phyloP scores from a whole-genome alignment of 495 filamentous ascomycete species.

The Aspergillus indologenus region DNA sequence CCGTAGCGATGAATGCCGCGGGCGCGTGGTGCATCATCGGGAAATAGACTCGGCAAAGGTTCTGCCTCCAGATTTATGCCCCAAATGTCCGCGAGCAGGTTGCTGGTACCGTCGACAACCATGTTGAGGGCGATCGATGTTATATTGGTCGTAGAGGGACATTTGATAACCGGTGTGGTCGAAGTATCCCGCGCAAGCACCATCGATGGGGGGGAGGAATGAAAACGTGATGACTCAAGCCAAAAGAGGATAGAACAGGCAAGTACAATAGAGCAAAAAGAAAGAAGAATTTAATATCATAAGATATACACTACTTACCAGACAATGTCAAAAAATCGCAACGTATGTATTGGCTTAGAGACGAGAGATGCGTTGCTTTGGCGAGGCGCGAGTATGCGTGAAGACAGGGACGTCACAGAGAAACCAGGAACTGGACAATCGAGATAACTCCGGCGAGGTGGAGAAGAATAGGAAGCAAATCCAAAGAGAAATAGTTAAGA shows the following conservation, averaged over 20 bases:
- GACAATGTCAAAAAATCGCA: conserved; percentile 25
- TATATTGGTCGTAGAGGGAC: conserved; percentile 1
- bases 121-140: background rate
- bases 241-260: background rate
- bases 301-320: conserved; percentile 28
- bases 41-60: background rate
- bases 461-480: conserved; percentile 36
- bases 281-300: conserved; percentile 4
- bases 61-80: background rate
- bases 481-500: conserved; percentile 37
- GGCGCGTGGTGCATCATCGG: conserved; percentile 12
- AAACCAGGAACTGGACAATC: conserved; percentile 27
- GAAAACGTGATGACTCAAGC: background rate
- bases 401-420: conserved; percentile 27
- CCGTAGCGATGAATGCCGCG: background rate
- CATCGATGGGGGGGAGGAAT: background rate
- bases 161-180: background rate
- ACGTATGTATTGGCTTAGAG: conserved; percentile 16
- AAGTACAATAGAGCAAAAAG: background rate
- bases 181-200: conserved; percentile 6
- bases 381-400: conserved; percentile 31
- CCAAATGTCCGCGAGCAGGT: background rate
- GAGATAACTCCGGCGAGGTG: conserved; percentile 34
- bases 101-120: background rate
- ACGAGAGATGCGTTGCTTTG: conserved; percentile 25